A percentile compares a stretch with the other conserved stretches of the same genome.
These are phyloP conservation scores for Fusarium tuaranense DNA, from an alignment of 2,329 filamentous ascomycete genomes.

Conservation along the genomic window DNA sequence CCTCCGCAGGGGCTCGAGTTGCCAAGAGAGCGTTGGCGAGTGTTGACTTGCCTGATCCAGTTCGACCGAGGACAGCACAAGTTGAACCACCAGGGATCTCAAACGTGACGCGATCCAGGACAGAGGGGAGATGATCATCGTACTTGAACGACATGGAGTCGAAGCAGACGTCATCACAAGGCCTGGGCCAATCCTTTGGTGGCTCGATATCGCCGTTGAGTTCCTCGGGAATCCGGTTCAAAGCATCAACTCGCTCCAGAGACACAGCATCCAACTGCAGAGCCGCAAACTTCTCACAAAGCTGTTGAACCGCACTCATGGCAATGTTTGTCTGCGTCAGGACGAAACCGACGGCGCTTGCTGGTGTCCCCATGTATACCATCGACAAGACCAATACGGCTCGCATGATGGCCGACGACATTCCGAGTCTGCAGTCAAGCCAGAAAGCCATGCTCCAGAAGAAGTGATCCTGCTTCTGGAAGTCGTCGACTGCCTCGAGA, in stretches of 20 bases:
- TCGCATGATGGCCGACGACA: conserved; percentile 74
- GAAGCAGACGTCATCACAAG: conserved; percentile 79
- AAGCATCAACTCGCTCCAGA: conserved; percentile 86
- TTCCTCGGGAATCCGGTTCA: conserved; percentile 84
- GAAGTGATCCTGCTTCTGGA: conserved; percentile 96
- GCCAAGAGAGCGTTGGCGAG: conserved; percentile 70
- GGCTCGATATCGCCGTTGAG: conserved; percentile 73
- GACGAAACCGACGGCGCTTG: conserved; percentile 86
- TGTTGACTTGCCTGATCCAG: conserved; percentile 89
- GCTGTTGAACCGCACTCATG: conserved; percentile 55
- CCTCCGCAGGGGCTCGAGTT: conserved; percentile 63
- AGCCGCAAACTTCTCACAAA: conserved; percentile 85
- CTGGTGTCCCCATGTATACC: conserved; percentile 77
- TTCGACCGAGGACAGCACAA: conserved; percentile 81
- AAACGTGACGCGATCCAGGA: conserved; percentile 76
- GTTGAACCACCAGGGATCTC: conserved; percentile 75
- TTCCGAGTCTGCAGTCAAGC: conserved; percentile 80
- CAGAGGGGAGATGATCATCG: conserved; percentile 80
- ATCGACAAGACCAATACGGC: conserved; percentile 81
- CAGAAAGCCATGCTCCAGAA: conserved; percentile 91
- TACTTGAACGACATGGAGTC: conserved; percentile 84
- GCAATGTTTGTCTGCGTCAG: conserved; percentile 65
- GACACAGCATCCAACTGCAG: conserved; percentile 94
- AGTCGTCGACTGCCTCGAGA: conserved; percentile 84
- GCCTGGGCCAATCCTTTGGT: conserved; percentile 81